Conservation (phyloP, 805 yeast species). For the Vanderwaltozyma yarrowii region DNA sequence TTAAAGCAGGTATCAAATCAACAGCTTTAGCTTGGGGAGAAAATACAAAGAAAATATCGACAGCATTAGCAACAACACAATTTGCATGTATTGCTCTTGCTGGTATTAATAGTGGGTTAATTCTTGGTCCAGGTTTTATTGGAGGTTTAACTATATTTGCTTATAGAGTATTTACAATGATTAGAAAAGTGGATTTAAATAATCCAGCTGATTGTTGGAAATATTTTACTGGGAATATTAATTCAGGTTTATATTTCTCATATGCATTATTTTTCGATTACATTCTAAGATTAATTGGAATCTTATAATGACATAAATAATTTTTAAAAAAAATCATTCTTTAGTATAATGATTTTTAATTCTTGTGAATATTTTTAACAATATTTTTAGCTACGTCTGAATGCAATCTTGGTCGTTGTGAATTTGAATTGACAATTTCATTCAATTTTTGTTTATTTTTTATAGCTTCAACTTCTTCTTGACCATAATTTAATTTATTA, state of each 20-base stretch:
- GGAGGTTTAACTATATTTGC: conserved; percentile 59
- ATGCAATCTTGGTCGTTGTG: not conserved
- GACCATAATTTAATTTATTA: not conserved
- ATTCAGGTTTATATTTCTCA: conserved; percentile 62
- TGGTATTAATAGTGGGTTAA: conserved; percentile 54
- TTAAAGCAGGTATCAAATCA: conserved; percentile 84
- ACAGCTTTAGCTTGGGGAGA: conserved; percentile 95
- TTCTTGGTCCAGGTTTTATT: conserved; percentile 78
- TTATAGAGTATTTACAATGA: conserved; percentile 57
- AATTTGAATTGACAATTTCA: not conserved
- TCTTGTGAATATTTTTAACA: not conserved
- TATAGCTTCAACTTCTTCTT: not conserved
- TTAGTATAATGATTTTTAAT: too few species aligned
- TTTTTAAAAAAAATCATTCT: too few species aligned
- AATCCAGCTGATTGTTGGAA: conserved; percentile 76
- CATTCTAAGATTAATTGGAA: conserved; percentile 32
- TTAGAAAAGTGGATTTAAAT: conserved; percentile 65
- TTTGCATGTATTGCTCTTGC: conserved; percentile 51
- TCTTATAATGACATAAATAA: too few species aligned
- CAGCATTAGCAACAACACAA: conserved; percentile 58
- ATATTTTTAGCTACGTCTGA: not conserved
- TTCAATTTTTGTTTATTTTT: not conserved
- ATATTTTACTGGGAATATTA: conserved; percentile 65
- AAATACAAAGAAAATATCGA: conserved; percentile 58
- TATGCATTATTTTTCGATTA: conserved; percentile 61